Evolutionary conservation across 371 early-diverging fungal genomes (phyloP), one percentile per base, ranked within the genome.

Genomic region (Actinomortierella wolfii): DNA sequence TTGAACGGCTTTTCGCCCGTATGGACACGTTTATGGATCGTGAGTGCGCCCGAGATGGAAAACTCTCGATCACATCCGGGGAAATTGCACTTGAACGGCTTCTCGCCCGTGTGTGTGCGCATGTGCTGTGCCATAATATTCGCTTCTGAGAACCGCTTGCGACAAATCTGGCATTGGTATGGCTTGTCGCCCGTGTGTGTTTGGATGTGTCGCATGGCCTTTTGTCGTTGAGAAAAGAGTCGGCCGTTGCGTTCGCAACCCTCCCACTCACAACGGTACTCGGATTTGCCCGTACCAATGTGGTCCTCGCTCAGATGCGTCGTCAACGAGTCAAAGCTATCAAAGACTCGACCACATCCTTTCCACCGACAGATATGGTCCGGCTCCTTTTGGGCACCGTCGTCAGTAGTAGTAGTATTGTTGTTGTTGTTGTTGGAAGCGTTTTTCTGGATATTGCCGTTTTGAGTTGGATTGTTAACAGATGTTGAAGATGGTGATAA

Each of bases 131-230:
- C 83, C 87, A 94, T 89, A 55, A 90, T 86, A 51, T 83, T 87
- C 6, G 87, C 80, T 61, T 94, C 94, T 13, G 92, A 87, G 73
- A 94, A 95, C n/a, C 92, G 78, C 74, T 89, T 89, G 48, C 81
- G 79, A 67, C 96, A 95, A 18, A 83, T 58, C 21, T 77, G 79
- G 66, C 96, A 96, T 57, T 87, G 83, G 57, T 86, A 94, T 1
- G 95, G 95, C 68, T 92, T 92, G 60, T 90, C 91, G 11, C 93
- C 93, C 9, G 88, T 89, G 76, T 92, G 94, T 24, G 91, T 92
- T 65, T 92, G 93, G 23, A 94, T 85, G 64, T 94, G 94, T 29
- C 94, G 77, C 84, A 94, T 89, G 26, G 91, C 85, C 65, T 93
- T 93, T 65, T 92, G 92, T 24, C 92, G 78, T 66, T 92, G 92